Percentiles rank a stretch among this genome's conserved stretches.
phyloP scores from a whole-genome alignment of 1,284 basidiomycete genomes.

The Blastosporella zonata region DNA sequence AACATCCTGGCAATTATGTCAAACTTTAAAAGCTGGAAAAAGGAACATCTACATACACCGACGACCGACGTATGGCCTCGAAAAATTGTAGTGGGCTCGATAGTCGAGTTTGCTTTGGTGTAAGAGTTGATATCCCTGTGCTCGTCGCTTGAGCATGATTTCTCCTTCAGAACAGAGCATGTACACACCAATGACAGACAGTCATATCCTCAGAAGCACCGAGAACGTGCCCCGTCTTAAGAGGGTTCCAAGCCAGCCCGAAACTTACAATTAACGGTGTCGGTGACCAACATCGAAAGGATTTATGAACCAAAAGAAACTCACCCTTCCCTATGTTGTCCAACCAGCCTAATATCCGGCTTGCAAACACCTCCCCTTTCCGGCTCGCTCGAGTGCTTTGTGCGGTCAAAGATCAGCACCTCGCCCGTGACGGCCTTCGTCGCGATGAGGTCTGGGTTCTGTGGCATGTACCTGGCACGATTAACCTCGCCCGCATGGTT shows the following conservation, averaged over 20 bases:
- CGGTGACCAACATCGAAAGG: neutral
- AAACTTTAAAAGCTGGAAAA: neutral
- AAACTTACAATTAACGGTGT: slow-evolving; percentile 53
- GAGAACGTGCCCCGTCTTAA: slow-evolving; percentile 80
- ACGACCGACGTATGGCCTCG: slow-evolving; percentile 88
- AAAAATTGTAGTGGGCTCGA: slow-evolving; percentile 84
- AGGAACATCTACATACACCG: slow-evolving; percentile 56
- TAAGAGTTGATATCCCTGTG: slow-evolving; percentile 90
- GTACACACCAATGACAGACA: slow-evolving; percentile 85
- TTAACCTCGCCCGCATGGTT: slow-evolving; percentile 98
- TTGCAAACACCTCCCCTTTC: slow-evolving; percentile 81
- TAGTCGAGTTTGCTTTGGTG: slow-evolving; percentile 72
- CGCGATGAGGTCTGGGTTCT: slow-evolving; percentile 96
- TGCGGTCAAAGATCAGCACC: slow-evolving; percentile 93
- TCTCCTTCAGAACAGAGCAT: neutral
- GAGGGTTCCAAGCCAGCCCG: slow-evolving; percentile 90
- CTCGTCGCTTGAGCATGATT: slow-evolving; percentile 3
- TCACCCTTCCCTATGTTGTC: slow-evolving; percentile 92
- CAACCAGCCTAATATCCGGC: slow-evolving; percentile 88
- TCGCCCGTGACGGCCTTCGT: slow-evolving; percentile 92
- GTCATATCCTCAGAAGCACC: slow-evolving; percentile 96
- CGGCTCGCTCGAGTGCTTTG: slow-evolving; percentile 94
- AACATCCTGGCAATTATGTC: slow-evolving; percentile 69
- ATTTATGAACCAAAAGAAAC: slow-evolving; percentile 27
- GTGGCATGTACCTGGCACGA: slow-evolving; percentile 97